phyloP scores from a whole-genome alignment of 176 grass and related monocot species.

The Juncus inflexus region DNA sequence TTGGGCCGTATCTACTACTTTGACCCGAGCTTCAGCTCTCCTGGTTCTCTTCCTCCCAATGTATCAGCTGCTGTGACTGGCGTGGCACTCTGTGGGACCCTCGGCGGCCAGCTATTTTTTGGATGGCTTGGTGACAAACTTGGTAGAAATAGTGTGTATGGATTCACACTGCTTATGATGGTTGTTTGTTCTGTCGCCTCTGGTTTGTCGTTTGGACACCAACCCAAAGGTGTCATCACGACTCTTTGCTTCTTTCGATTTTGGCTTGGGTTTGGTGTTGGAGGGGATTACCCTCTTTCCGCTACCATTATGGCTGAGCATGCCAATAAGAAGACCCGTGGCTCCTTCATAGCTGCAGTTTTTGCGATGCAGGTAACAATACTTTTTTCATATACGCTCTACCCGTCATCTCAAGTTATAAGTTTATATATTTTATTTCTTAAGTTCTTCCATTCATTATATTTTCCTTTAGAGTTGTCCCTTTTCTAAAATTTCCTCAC shows the following conservation, averaged over 20 bases:
- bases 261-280: slow-evolving; percentile 66
- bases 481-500: too few relatives aligned
- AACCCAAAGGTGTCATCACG: slow-evolving; percentile 32
- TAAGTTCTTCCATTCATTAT: too few relatives aligned
- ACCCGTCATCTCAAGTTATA: too few relatives aligned
- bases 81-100: slow-evolving; percentile 45
- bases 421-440: too few relatives aligned
- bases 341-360: slow-evolving; percentile 68
- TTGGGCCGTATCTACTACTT: slow-evolving; percentile 65
- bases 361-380: slow-evolving; percentile 56
- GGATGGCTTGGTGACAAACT: slow-evolving; percentile 52
- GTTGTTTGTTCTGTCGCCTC: slow-evolving; percentile 40
- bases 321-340: slow-evolving; percentile 64
- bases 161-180: slow-evolving; percentile 55
- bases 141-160: slow-evolving; percentile 53
- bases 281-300: slow-evolving; percentile 49
- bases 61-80: slow-evolving; percentile 38
- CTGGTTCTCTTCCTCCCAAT: slow-evolving; percentile 52
- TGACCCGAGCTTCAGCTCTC: slow-evolving; percentile 14
- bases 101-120: slow-evolving; percentile 58
- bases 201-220: slow-evolving; percentile 34
- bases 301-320: slow-evolving; percentile 72
- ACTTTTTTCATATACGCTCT: too few relatives aligned
- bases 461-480: too few relatives aligned
- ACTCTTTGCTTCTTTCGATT: slow-evolving; percentile 65